Evolutionary conservation across 192 early-diverging fungal genomes (phyloP).

Genomic region (Mortierella claussenii): DNA sequence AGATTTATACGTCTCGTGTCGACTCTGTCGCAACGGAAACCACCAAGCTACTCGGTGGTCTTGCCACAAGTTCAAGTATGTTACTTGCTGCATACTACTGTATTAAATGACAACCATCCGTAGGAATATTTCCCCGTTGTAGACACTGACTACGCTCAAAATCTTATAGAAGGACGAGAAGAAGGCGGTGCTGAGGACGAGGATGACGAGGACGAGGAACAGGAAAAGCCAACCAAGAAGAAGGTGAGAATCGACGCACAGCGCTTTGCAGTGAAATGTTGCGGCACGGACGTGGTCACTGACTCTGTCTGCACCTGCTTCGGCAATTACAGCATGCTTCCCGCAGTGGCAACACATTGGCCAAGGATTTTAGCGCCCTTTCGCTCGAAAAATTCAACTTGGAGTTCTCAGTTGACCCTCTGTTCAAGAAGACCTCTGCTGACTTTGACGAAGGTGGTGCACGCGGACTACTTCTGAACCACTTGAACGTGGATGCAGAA

Average conservation of each 20-base stretch:
- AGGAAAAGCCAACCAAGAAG: slow-evolving; percentile 47
- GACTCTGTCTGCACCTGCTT: no score
- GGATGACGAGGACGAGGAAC: slow-evolving; percentile 63
- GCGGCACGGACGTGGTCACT: neutral
- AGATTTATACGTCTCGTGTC: slow-evolving; percentile 96
- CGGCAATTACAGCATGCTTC: slow-evolving; percentile 47
- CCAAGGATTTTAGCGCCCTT: slow-evolving; percentile 82
- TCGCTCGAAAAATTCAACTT: slow-evolving; percentile 90
- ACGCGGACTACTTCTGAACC: slow-evolving; percentile 89
- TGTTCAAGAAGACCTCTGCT: slow-evolving; percentile 98
- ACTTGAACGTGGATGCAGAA: slow-evolving; percentile 79
- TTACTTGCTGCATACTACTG: no score
- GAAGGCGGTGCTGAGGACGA: slow-evolving; percentile 51
- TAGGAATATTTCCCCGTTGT: neutral
- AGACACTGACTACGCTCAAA: neutral
- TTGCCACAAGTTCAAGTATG: slow-evolving; percentile 78
- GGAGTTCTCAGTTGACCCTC: slow-evolving; percentile 93
- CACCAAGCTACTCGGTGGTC: slow-evolving; percentile 86
- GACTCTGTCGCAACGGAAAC: slow-evolving; percentile 96
- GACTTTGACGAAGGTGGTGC: slow-evolving; percentile 99
- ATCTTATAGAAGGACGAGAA: slow-evolving; percentile 9
- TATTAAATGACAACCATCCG: neutral
- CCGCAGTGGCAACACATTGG: slow-evolving; percentile 75
- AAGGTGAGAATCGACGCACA: slow-evolving; percentile 54
- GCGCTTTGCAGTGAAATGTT: no score